Evolutionary conservation across 2,329 filamentous ascomycete genomes (phyloP).

Genomic region (Amphichorda felina): DNA sequence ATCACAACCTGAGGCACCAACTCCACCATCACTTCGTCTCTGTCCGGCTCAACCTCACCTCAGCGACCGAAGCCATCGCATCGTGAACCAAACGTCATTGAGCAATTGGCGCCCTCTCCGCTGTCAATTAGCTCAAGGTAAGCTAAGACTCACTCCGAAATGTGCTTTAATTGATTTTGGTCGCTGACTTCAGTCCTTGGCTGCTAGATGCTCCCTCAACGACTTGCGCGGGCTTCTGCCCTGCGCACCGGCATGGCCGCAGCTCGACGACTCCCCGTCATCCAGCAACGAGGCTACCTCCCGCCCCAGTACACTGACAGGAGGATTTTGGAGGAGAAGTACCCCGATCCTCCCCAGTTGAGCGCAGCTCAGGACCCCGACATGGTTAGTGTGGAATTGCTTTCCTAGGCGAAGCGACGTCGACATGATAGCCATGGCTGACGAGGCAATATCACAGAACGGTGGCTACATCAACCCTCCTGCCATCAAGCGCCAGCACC

Average conservation of each 20-base stretch:
- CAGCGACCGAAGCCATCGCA: not conserved
- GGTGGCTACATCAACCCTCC: slow-evolving; percentile 75
- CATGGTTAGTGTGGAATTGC: slow-evolving; percentile 39
- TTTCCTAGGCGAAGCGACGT: not conserved
- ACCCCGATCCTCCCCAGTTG: slow-evolving; percentile 31
- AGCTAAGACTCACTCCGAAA: slow-evolving; percentile 1
- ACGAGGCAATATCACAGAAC: slow-evolving; percentile 44
- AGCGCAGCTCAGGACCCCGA: slow-evolving; percentile 53
- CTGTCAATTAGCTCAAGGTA: slow-evolving; percentile 19
- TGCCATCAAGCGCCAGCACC: slow-evolving; percentile 74
- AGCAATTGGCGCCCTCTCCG: slow-evolving; percentile 23
- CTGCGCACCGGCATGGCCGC: slow-evolving; percentile 30
- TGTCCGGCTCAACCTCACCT: too few species aligned
- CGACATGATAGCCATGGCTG: slow-evolving; percentile 6
- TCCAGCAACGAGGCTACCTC: slow-evolving; percentile 46
- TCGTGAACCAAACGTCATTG: slow-evolving; percentile 1
- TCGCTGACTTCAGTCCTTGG: not conserved
- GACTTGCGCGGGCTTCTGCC: slow-evolving; percentile 39
- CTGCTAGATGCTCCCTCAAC: slow-evolving; percentile 49
- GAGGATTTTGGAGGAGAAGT: slow-evolving; percentile 38
- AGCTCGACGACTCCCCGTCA: slow-evolving; percentile 35
- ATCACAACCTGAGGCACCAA: slow-evolving; percentile 4
- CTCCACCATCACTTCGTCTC: too few species aligned
- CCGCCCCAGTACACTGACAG: slow-evolving; percentile 35
- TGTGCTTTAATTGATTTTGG: not conserved